phyloP scores from a whole-genome alignment of 2,329 filamentous ascomycete genomes.

The Penicillium crustosum region DNA sequence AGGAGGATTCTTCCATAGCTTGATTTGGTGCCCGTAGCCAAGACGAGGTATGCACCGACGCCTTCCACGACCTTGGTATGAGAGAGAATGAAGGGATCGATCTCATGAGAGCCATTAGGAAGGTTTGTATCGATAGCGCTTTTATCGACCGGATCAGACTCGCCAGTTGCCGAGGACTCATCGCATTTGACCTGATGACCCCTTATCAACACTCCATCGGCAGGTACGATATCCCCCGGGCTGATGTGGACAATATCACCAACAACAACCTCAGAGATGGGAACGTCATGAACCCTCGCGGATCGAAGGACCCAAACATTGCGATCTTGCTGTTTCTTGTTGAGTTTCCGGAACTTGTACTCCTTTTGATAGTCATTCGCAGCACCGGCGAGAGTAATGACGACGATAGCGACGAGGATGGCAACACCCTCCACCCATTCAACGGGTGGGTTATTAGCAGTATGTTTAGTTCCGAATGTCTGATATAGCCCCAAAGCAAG shows the following conservation, averaged over 20 bases:
- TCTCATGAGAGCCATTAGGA: slow-evolving; percentile 38
- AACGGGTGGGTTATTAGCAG: slow-evolving; percentile 41
- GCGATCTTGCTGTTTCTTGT: slow-evolving; percentile 73
- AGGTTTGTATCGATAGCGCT: neutral
- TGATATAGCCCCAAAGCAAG: slow-evolving; percentile 68
- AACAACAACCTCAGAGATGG: slow-evolving; percentile 48
- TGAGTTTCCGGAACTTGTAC: slow-evolving; percentile 58
- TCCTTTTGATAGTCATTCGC: slow-evolving; percentile 74
- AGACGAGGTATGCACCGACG: slow-evolving; percentile 70
- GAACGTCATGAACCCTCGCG: slow-evolving; percentile 64
- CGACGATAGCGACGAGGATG: slow-evolving; percentile 67
- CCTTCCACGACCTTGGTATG: slow-evolving; percentile 74
- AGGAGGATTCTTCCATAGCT: slow-evolving; percentile 70
- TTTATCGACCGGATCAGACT: slow-evolving; percentile 19
- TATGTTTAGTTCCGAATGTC: slow-evolving; percentile 28
- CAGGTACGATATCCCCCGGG: slow-evolving; percentile 64
- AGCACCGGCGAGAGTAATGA: slow-evolving; percentile 69
- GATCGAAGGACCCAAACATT: slow-evolving; percentile 61
- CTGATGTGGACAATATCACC: slow-evolving; percentile 21
- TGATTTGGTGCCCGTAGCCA: slow-evolving; percentile 68
- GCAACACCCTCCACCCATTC: slow-evolving; percentile 75
- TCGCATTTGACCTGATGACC: slow-evolving; percentile 49
- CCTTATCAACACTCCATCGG: slow-evolving; percentile 63
- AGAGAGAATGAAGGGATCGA: slow-evolving; percentile 74
- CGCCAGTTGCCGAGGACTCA: slow-evolving; percentile 24